Evolutionary conservation across 805 yeast species (phyloP), one percentile per base, ranked within the genome.

Genomic region (Maudiozyma bulderi): DNA sequence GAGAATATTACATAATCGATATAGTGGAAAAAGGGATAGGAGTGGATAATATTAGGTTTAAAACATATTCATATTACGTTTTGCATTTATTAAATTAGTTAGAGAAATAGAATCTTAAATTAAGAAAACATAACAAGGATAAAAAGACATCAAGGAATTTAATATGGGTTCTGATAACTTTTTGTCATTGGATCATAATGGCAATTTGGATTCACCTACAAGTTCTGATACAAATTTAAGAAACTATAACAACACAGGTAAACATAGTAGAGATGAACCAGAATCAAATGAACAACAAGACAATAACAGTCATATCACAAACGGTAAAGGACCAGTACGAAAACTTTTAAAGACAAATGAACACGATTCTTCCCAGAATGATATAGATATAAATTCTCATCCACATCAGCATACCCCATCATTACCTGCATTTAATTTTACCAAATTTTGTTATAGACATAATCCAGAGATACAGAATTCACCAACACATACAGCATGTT

Each of bases 371-470:
- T 20, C 26, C 4, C 26, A 20, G 4, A 20, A 20, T 3, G 26
- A 20, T 20, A 20, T 20, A 20, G 26, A 4, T 20, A 20, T 20
- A 20, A 20, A 20, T 20, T 11, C 9, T n/a, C 38, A 13, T 35
- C 13, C 14, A 15, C 38, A 35, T 35, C 13, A 14, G 4, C 15
- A 35, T 35, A 35, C 20, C n/a, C 14, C n/a, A 29, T 33, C 38
- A 14, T 35, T 60, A 39, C 69, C 69, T 20, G 55, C 58, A 44
- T 83, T 76, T 54, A 76, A 78, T 56, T 77, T 74, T 60, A 84
- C 81, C 57, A 75, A 76, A 55, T 91, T 78, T 68, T 91, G 99
- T 62, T 91, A 91, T 66, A 73, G 98, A 47, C 99, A 91, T 66
- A 87, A 91, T 61, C 98, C 98, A 3, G 90, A 87, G 49, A 75